These are phyloP conservation scores for Pseudozyma sp. DNA, from an alignment of 1,284 basidiomycete species.

Conservation along the genomic window DNA sequence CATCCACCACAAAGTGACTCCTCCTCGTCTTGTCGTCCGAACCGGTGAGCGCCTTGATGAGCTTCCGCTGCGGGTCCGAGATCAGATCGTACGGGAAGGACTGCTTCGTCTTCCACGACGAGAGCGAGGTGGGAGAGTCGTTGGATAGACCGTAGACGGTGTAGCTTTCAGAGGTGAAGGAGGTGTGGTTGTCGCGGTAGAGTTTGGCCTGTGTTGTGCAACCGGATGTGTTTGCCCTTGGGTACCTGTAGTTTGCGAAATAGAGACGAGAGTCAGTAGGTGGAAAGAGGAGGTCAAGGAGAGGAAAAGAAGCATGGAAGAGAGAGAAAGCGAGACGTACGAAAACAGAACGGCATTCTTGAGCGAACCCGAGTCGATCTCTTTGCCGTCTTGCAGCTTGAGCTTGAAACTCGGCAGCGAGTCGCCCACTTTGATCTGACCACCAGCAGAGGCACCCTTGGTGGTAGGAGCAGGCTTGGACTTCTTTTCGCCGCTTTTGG, in stretches of 20 bases:
- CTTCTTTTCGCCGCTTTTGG: constrained; percentile 22
- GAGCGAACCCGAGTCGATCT: constrained; percentile 17
- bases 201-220: constrained; percentile 61
- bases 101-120: constrained; percentile 73
- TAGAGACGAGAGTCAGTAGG: background rate
- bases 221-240: constrained; percentile 56
- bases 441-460: constrained; percentile 31
- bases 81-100: constrained; percentile 84
- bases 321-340: background rate
- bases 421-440: constrained; percentile 77
- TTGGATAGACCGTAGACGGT: constrained; percentile 86
- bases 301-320: background rate
- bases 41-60: constrained; percentile 85
- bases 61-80: constrained; percentile 82
- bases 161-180: constrained; percentile 79
- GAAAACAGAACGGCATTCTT: constrained; percentile 49
- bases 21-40: constrained; percentile 76
- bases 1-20: constrained; percentile 63
- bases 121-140: constrained; percentile 81
- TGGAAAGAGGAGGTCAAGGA: constrained; percentile 64
- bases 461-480: constrained; percentile 10
- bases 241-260: constrained; percentile 18
- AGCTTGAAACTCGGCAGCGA: constrained; percentile 80
- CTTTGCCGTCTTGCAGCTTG: constrained; percentile 70
- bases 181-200: constrained; percentile 80